Conservation (phyloP, 1,284 basidiomycete genomes). For the Sanghuangporus baumii region DNA sequence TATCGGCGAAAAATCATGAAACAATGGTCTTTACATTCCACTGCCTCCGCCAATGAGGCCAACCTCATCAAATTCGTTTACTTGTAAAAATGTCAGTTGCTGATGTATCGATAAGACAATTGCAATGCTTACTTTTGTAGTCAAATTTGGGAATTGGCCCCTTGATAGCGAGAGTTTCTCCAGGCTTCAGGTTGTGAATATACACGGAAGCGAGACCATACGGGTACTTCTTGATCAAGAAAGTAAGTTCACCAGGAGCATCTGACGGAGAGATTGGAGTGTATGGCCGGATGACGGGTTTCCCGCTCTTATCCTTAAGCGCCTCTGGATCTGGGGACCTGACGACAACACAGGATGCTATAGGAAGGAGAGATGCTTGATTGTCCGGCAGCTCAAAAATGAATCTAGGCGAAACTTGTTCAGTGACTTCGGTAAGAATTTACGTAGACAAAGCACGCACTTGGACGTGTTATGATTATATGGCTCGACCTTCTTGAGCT, state of each 20-base stretch:
- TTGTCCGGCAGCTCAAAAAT: conserved; percentile 83
- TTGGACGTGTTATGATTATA: conserved; percentile 92
- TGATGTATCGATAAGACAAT: not conserved
- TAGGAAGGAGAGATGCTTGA: conserved; percentile 72
- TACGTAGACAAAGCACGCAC: conserved; percentile 30
- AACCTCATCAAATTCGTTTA: conserved; percentile 82
- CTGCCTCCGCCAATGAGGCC: conserved; percentile 87
- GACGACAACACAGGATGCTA: conserved; percentile 67
- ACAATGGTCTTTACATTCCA: conserved; percentile 59
- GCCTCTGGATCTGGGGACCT: conserved; percentile 54
- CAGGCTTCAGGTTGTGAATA: conserved; percentile 67
- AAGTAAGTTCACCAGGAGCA: conserved; percentile 65
- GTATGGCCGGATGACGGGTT: conserved; percentile 85
- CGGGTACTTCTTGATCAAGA: conserved; percentile 87
- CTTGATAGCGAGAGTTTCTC: conserved; percentile 84
- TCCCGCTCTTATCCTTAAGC: conserved; percentile 76
- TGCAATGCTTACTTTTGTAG: conserved; percentile 54
- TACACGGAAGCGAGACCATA: conserved; percentile 76
- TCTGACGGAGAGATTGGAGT: conserved; percentile 78
- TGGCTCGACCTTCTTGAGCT: conserved; percentile 76
- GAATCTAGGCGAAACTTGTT: conserved; percentile 44
- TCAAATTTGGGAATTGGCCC: conserved; percentile 84
- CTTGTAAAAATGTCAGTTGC: conserved; percentile 29
- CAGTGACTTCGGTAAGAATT: conserved; percentile 3
- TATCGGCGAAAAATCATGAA: not conserved